A percentile compares a stretch with the other conserved stretches of the same genome.
phyloP scores from a whole-genome alignment of 2,329 filamentous ascomycete genomes.

The Scedosporium dehoogii region DNA sequence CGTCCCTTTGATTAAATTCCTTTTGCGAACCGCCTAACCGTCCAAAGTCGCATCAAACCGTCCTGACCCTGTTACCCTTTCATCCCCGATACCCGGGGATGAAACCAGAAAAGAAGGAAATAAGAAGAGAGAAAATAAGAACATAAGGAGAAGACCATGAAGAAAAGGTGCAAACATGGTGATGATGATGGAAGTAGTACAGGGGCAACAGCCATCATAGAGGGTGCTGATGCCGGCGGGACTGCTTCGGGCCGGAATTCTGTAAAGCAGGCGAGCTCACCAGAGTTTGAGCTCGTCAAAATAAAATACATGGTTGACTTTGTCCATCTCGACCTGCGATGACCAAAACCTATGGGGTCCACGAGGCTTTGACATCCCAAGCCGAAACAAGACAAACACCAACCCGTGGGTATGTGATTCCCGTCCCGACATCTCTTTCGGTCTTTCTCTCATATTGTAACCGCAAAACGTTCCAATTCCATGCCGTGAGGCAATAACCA shows the following conservation, averaged over 20 bases:
- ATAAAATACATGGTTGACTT: not conserved
- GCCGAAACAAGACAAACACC: not conserved
- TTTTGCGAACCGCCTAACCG: not conserved
- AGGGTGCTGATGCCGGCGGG: not conserved
- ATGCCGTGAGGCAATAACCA: slow-evolving; percentile 4
- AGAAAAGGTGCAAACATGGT: not conserved
- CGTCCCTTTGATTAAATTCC: slow-evolving; percentile 1
- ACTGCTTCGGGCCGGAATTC: not conserved
- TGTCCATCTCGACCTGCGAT: not conserved
- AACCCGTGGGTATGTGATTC: not conserved
- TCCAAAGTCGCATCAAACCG: not conserved
- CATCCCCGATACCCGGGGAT: not conserved
- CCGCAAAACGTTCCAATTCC: slow-evolving; percentile 3
- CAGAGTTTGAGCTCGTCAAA: not conserved
- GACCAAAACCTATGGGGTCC: not conserved
- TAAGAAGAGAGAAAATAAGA: slow-evolving; percentile 3
- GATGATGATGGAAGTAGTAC: not conserved
- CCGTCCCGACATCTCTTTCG: not conserved
- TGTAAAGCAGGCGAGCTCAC: not conserved
- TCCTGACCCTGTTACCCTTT: not conserved
- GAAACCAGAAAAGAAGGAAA: slow-evolving; percentile 1
- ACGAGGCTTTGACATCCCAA: not conserved
- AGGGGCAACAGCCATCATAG: not conserved
- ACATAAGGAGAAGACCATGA: not conserved
- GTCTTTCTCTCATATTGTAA: not conserved